Base-by-base conservation (phyloP, 768 basidiomycete genomes). In the Rhodosporidiobolus odoratus region DNA sequence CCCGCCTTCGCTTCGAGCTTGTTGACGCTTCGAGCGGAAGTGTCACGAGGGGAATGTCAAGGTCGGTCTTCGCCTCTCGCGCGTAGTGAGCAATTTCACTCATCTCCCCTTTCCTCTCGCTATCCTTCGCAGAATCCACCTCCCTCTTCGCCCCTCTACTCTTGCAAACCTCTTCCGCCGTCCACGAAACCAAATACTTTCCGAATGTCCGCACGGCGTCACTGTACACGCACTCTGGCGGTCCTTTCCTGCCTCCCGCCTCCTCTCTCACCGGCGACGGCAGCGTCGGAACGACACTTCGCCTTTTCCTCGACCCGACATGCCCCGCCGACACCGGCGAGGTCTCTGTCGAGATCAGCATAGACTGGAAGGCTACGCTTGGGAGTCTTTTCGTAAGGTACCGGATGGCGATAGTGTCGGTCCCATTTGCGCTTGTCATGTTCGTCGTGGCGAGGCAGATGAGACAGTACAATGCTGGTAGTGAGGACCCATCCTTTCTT, bases 361-460 rank as follows among this genome's bases (percentile, higher is more conserved):
- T 95, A 12, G 90, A 93, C 77, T 86, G 87, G 86, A 81, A 82
- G 78, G 82, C 84, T 16, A 90, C 88, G 2, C 67, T 91, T 10
- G 90, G 90, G 3, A 83, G 89, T 45, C 84, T 86, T 78, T 86
- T 87, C 2, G 81, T 86, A 25, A 83, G 95, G 32, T 97, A 91
- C 80, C 84, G 88, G 57, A 87, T 86, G 40, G 86, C 87, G 3
- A 75, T 90, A 0, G 81, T 87, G 5, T 84, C 84, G 35, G 96
- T 93, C 89, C 83, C 86, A 4, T 81, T 88, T 3, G 91, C 89
- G 7, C 79, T 91, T n/a, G 84, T 86, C 2, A 82, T 84, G 7
- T 73, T 89, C 23, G 75, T 87, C 0, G 64, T 89, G 30, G 65
- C 65, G 9, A 40, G 43, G 23, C 77, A 78, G 62, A 34, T 78